These are phyloP conservation scores for Xylaria sp. DNA, from an alignment of 2,329 filamentous ascomycete genomes.

Conservation along the genomic window DNA sequence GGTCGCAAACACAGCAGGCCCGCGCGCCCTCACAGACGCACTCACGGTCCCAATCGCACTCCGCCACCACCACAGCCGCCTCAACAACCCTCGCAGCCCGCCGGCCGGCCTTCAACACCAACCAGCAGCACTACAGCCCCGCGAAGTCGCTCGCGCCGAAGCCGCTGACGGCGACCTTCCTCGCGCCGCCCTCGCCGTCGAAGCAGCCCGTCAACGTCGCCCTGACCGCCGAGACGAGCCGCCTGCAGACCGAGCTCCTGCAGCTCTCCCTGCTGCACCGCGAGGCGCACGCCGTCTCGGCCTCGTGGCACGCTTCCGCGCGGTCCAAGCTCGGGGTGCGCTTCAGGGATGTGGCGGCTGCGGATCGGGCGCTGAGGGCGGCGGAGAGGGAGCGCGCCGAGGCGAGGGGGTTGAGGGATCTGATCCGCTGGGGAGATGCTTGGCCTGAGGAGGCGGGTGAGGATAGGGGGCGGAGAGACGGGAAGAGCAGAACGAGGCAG, in stretches of 20 bases:
- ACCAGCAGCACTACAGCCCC: slow-evolving; percentile 75
- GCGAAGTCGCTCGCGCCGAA: slow-evolving; percentile 71
- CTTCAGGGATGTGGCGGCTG: slow-evolving; percentile 56
- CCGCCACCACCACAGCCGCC: neutral
- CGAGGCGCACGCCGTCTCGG: slow-evolving; percentile 57
- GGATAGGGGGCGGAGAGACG: neutral
- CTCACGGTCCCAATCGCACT: neutral
- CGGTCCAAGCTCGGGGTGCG: slow-evolving; percentile 58
- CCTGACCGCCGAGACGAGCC: slow-evolving; percentile 66
- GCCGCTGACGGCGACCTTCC: slow-evolving; percentile 66
- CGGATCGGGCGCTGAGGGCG: slow-evolving; percentile 51
- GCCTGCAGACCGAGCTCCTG: slow-evolving; percentile 72
- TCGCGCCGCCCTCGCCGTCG: slow-evolving; percentile 70
- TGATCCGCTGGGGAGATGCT: slow-evolving; percentile 61
- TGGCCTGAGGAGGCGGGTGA: slow-evolving; percentile 15
- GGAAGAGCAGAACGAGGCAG: neutral
- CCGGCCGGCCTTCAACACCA: slow-evolving; percentile 69
- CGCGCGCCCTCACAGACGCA: slow-evolving; percentile 34
- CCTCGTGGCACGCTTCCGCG: slow-evolving; percentile 68
- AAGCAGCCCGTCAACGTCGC: slow-evolving; percentile 71
- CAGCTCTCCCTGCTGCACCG: slow-evolving; percentile 73
- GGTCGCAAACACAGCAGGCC: slow-evolving; percentile 41
- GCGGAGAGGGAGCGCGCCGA: slow-evolving; percentile 60
- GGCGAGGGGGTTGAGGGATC: slow-evolving; percentile 61
- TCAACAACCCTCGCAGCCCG: slow-evolving; percentile 46